Percentiles rank a stretch among this genome's conserved stretches.
Evolutionary conservation across 208 protist species (phyloP).

Genomic region (Phytomonas sp.): DNA sequence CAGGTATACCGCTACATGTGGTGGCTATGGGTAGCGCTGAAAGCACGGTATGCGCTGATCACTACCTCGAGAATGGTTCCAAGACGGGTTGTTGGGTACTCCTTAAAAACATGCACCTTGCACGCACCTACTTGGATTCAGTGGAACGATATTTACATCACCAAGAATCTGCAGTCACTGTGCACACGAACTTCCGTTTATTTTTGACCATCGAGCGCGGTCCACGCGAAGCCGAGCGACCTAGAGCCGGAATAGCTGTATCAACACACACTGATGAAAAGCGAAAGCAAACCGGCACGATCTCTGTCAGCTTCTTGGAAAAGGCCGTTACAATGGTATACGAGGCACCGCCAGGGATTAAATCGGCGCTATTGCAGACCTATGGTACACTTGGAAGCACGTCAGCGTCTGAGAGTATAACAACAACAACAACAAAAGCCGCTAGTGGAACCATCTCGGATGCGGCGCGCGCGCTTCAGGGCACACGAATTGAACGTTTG

Average conservation of each 20-base stretch:
- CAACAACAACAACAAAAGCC: conserved; percentile 7
- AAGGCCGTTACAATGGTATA: conserved; percentile 86
- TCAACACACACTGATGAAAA: not conserved
- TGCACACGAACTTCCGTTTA: conserved; percentile 91
- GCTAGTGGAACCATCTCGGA: not conserved
- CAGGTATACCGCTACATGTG: conserved; percentile 33
- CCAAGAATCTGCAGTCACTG: conserved; percentile 22
- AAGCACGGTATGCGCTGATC: conserved; percentile 88
- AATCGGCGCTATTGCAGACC: conserved; percentile 88
- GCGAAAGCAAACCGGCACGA: conserved; percentile 4
- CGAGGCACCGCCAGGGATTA: conserved; percentile 95
- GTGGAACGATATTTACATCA: conserved; percentile 96
- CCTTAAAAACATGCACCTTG: conserved; percentile 98
- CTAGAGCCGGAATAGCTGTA: not conserved
- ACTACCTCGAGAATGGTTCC: conserved; percentile 78
- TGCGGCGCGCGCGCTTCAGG: conserved; percentile 1
- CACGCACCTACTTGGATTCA: conserved; percentile 86
- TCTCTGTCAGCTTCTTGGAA: conserved; percentile 75
- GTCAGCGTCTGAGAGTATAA: not conserved
- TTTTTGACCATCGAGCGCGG: conserved; percentile 96
- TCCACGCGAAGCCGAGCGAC: conserved; percentile 10
- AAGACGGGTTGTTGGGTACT: conserved; percentile 93
- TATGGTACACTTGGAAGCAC: conserved; percentile 32
- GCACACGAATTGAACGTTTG: conserved; percentile 79
- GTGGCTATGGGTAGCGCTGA: conserved; percentile 96